Conservation (phyloP, 768 basidiomycete species). For the Hericium alpestre region DNA sequence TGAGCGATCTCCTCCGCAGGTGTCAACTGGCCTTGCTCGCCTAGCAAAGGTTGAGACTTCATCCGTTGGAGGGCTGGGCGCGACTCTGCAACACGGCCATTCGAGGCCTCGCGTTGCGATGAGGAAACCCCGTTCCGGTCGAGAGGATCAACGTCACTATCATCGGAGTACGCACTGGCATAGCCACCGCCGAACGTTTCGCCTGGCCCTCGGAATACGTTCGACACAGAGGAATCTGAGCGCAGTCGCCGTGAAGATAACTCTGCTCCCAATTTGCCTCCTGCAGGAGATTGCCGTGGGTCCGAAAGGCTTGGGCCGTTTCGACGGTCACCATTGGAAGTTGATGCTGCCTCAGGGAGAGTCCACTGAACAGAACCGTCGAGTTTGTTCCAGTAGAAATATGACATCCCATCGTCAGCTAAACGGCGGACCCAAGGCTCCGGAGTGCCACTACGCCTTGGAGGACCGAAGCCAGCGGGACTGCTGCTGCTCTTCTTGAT, state of each 20-base stretch:
- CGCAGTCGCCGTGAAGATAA: slow-evolving; percentile 17
- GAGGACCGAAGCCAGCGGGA: slow-evolving; percentile 49
- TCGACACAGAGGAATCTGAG: slow-evolving; percentile 26
- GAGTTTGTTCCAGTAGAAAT: slow-evolving; percentile 66
- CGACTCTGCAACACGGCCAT: background rate
- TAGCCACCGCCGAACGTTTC: slow-evolving; percentile 27
- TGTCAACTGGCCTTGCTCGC: slow-evolving; percentile 35
- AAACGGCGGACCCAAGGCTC: slow-evolving; percentile 78
- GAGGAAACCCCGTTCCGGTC: slow-evolving; percentile 16
- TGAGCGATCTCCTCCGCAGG: slow-evolving; percentile 60
- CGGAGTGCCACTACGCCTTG: slow-evolving; percentile 48
- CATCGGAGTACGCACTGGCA: slow-evolving; percentile 68
- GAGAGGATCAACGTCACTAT: slow-evolving; percentile 57
- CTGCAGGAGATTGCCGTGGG: too few relatives aligned
- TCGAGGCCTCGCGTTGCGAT: slow-evolving; percentile 5
- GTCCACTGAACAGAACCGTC: slow-evolving; percentile 65
- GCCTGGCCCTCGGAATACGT: slow-evolving; percentile 17
- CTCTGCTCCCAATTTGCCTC: background rate
- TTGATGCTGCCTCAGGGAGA: slow-evolving; percentile 34
- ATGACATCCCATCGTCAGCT: slow-evolving; percentile 74
- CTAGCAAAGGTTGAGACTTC: background rate
- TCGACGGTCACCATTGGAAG: too few relatives aligned
- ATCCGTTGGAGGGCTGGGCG: background rate
- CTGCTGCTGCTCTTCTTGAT: slow-evolving; percentile 3
- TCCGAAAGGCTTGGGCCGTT: background rate